Conservation (phyloP, 2,329 filamentous ascomycete species). For the Shiraia sp. region DNA sequence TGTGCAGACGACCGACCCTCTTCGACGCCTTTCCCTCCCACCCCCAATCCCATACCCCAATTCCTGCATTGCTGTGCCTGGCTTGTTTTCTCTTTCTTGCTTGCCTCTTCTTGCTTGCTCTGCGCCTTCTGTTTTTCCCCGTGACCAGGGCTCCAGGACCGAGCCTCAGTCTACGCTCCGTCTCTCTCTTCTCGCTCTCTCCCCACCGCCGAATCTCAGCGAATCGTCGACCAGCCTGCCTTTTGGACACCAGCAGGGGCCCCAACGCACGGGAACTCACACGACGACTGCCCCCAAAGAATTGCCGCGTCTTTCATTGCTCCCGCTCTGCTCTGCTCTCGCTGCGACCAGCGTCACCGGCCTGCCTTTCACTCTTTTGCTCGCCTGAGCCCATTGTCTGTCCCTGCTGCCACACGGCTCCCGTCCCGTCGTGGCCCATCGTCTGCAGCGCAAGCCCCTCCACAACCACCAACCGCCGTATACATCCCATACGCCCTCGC, state of each 20-base stretch:
- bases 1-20: not conserved
- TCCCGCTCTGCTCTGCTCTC: not conserved
- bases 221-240: conserved; percentile 13
- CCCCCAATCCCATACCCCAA: no score
- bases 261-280: conserved; percentile 11
- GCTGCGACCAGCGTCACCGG: not conserved
- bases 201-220: conserved; percentile 18
- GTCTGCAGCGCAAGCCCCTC: no score
- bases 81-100: not conserved
- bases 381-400: no score
- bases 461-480: no score
- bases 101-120: not conserved
- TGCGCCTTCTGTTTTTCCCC: no score
- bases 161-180: not conserved
- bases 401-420: no score
- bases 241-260: conserved; percentile 29
- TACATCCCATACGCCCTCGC: conserved; percentile 2
- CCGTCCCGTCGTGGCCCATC: no score
- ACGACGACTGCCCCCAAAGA: conserved; percentile 12
- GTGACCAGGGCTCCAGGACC: no score
- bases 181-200: not conserved
- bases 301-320: conserved; percentile 5
- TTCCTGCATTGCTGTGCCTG: no score
- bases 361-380: not conserved
- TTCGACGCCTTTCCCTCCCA: not conserved